These are phyloP conservation scores for Tritrichomonas musculus DNA, from an alignment of 208 protist genomes.

Conservation along the genomic window DNA sequence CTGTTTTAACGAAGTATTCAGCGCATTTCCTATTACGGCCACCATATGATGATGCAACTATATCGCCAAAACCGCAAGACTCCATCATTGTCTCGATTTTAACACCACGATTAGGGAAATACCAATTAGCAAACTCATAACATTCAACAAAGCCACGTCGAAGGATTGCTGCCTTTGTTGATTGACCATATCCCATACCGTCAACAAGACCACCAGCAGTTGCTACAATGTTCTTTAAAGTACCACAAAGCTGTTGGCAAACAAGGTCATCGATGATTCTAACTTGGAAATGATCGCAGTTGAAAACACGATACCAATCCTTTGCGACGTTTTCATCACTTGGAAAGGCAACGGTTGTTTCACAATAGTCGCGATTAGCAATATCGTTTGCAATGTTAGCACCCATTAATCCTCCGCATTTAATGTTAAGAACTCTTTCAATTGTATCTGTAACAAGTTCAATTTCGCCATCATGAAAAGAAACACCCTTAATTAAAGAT, in stretches of 20 bases:
- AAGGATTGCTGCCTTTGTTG: conserved; percentile 50
- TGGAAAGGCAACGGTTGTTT: neutral
- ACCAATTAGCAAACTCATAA: neutral
- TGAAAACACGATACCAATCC: neutral
- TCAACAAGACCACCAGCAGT: conserved; percentile 44
- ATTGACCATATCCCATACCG: conserved; percentile 40
- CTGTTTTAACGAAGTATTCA: conserved; percentile 49
- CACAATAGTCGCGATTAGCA: neutral
- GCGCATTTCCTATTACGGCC: conserved; percentile 56
- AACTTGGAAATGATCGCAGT: neutral
- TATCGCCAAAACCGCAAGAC: conserved; percentile 45
- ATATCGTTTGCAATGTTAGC: conserved; percentile 47
- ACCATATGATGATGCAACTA: conserved; percentile 53
- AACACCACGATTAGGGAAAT: neutral
- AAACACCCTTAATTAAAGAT: neutral
- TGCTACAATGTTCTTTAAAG: conserved; percentile 51
- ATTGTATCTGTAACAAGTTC: conserved; percentile 39
- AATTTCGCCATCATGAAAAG: neutral
- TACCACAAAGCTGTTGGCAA: conserved; percentile 2
- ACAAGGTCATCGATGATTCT: conserved; percentile 28
- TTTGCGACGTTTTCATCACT: conserved; percentile 27
- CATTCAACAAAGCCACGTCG: conserved; percentile 43
- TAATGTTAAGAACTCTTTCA: neutral
- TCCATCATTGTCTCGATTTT: conserved; percentile 43
- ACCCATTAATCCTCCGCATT: conserved; percentile 38